Evolutionary conservation across 1,284 basidiomycete genomes (phyloP), one percentile per base, ranked within the genome.

Genomic region (Pseudozyma sp.): DNA sequence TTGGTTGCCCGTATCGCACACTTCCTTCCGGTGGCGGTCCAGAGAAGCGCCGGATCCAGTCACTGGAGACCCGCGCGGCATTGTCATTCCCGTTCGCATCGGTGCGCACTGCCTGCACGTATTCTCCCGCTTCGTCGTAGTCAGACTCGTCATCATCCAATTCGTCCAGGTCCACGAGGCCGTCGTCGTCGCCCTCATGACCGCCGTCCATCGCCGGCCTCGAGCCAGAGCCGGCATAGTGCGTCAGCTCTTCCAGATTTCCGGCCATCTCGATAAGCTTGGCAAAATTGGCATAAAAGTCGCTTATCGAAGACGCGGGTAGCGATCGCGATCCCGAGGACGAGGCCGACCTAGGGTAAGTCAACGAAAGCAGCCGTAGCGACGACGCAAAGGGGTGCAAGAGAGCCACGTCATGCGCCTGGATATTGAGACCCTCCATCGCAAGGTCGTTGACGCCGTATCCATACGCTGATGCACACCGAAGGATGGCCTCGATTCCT

Each of bases 361-460:
- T 83, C 34, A 83, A 43, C 6, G 77, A 74, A 2, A 78, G 62
- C 16, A 67, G 19, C 0, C 65, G 63, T 24, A 78, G 33, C 2
- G 60, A 53, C 0, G 63, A 34, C 3, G 68, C 52, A 17, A 62
- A 62, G 6, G 69, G 69, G 19, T 39, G 49, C 35, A 78, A 29
- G 40, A 57, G 24, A 45, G 53, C 40, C 1, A 77, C 45, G 30
- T 71, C 75, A 30, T 54, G 56, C 9, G 67, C 63, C 17, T 57
- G 57, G 2, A 75, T 68, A 37, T 75, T 65, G 49, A 83, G 62
- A 4, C 78, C 73, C 54, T 83, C 81, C 44, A 83, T 64, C 3
- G 78, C 71, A 11, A 83, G 71, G 16, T 78, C 71, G 7, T 52
- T 61, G 6, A 83, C 48, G 7, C 61, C 59, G 1, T 14, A 29